Base-by-base conservation (phyloP, 805 yeast species). In the Yarrowia sp. region DNA sequence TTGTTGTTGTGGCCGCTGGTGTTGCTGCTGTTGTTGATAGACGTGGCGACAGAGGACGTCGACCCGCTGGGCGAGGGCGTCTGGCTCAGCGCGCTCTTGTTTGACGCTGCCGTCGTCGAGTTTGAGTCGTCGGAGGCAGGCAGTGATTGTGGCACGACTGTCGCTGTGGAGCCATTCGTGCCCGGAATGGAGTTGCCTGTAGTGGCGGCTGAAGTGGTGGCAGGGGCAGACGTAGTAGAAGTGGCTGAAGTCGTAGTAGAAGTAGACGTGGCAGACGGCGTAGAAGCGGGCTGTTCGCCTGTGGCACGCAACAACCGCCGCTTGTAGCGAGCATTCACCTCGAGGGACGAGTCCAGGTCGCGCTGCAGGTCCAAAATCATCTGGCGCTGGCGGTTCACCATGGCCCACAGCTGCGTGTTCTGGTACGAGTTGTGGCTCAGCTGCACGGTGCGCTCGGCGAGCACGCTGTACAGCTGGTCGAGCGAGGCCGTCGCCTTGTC, bases 321-420 rank as follows among this genome's bases (percentile, higher is more conserved):
- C 36, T 59, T 49, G 42, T 53, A 62, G 7, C 42, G 6, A 21
- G 63, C 65, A 22, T 65, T 66, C 18, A 58, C 62, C 21, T 56
- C 63, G 24, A 64, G 53, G 10, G 67, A 65, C 0, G 18, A 39
- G 35, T 66, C 66, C 13, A 66, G 62, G 38, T 68, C 69, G 12
- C 61, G 33, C 31, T 65, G 69, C 8, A 68, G 62, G 19, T 68
- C 68, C 13, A 67, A 46, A 32, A 68, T 68, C 64, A 67, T 66
- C 24, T 58, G 62, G 8, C 68, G 66, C 36, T 68, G 70, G 35
- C 65, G 61, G 35, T 64, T 64, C 42, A 67, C 68, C 46, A 67
- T 49, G 39, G 63, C 33, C 69, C 69, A 67, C 32, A 68, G 64
- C 59, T 68, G 68, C 6, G 67, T 41, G 46, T 67, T 68, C 61